Base-by-base conservation (phyloP, 2,329 filamentous ascomycete genomes). In the Penicillium sp. region DNA sequence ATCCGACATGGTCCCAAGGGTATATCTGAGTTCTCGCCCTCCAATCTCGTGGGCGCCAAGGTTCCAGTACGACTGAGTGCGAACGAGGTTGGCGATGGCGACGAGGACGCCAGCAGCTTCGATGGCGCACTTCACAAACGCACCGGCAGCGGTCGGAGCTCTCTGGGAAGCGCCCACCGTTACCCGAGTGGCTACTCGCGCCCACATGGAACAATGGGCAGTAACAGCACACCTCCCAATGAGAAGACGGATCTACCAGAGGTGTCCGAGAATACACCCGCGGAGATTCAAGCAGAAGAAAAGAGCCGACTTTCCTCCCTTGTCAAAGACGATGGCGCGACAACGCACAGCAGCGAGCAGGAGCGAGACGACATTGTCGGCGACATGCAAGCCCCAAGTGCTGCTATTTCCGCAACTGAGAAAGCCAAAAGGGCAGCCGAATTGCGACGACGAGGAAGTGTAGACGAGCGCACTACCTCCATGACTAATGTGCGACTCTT, bases 11-110 rank as follows among this genome's bases (percentile, higher is more conserved):
- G 92, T 67, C 86, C 87, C 55, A 90, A 92, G 66, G 84, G 84
- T 35, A 81, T 89, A 3, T 83, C 88, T 8, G 85, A 88, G 33
- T 95, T 95, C 68, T 84, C 84, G 9, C 86, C 88, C 2, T 86
- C 85, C 49, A 91, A 92, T 52, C 72, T 85, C 46, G 76, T 80
- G 49, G 87, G 89, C 52, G 87, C 85, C 34, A 90, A 89, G 46
- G 91, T 97, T 33, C 93, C 93, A 2, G 83, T 96, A 71, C 85
- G 93, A 36, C 77, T 99, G 54, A 95, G 89, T 67, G 92, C 93
- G n/a, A 95, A 88, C 42, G 93, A 99, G 70, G 88, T 97, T 12
- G 90, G 95, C 62, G 89, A 88, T 58, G 90, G 86, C 57, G 89
- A 91, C 61, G 89, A 85, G 41, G 84, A 86, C 35, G 67, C 70